A percentile compares a stretch with the other conserved stretches of the same genome.
These are phyloP conservation scores for Saccharomycopsis sp. DNA, from an alignment of 805 yeast species.

Conservation along the genomic window DNA sequence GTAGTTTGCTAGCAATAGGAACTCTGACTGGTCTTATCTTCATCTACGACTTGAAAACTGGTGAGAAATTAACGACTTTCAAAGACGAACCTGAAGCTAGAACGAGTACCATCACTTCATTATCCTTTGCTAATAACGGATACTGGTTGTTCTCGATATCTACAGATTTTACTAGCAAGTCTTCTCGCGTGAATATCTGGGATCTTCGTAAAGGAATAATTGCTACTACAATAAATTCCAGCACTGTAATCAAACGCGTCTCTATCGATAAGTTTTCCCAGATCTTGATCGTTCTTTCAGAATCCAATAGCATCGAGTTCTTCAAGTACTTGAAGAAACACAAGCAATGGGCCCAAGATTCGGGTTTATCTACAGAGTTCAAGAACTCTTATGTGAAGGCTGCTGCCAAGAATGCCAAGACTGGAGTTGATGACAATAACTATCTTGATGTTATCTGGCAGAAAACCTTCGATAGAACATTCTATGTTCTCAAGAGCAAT, in stretches of 20 bases:
- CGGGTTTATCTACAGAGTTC: slow-evolving; percentile 7
- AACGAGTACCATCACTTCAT: slow-evolving; percentile 19
- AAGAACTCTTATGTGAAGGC: not conserved
- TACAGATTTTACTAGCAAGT: slow-evolving; percentile 22
- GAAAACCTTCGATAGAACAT: slow-evolving; percentile 17
- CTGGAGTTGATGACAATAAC: not conserved
- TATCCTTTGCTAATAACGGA: slow-evolving; percentile 58
- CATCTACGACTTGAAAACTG: slow-evolving; percentile 36
- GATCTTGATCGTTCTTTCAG: slow-evolving; percentile 11
- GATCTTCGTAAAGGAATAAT: slow-evolving; percentile 40
- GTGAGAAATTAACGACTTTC: slow-evolving; percentile 32
- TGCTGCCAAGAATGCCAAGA: not conserved
- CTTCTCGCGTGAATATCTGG: slow-evolving; percentile 34
- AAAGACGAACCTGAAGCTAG: slow-evolving; percentile 12
- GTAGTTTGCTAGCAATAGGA: slow-evolving; percentile 39
- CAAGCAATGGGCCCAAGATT: slow-evolving; percentile 17
- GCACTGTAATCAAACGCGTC: slow-evolving; percentile 11
- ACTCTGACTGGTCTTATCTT: slow-evolving; percentile 29
- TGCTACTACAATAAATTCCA: slow-evolving; percentile 12
- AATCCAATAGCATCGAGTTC: slow-evolving; percentile 13
- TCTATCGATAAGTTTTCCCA: slow-evolving; percentile 18
- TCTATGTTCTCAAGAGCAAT: slow-evolving; percentile 13
- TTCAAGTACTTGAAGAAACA: slow-evolving; percentile 19
- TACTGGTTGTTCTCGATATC: slow-evolving; percentile 45
- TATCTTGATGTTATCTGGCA: slow-evolving; percentile 14